Conservation (phyloP, 257 asterid species). For the Scutellaria minor region DNA sequence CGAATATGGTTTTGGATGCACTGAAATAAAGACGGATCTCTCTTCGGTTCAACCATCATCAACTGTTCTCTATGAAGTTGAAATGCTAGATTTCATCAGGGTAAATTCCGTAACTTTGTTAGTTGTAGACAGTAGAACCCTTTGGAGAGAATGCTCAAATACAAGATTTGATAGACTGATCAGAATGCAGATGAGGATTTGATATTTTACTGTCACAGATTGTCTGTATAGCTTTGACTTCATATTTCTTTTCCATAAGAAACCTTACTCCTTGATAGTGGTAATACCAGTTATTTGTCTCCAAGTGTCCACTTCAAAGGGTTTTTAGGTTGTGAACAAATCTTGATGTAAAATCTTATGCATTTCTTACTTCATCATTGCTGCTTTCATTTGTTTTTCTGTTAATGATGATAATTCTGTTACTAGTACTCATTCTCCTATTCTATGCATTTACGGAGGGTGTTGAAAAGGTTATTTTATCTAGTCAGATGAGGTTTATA, state of each 20-base stretch:
- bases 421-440: too few species aligned
- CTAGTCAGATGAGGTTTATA: too few species aligned
- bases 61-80: conserved; percentile 66
- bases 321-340: not conserved
- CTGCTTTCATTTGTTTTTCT: too few species aligned
- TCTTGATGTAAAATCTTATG: not conserved
- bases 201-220: not conserved
- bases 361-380: too few species aligned
- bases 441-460: too few species aligned
- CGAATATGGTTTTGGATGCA: conserved; percentile 64
- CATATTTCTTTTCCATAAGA: not conserved
- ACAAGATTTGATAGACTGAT: conserved; percentile 16
- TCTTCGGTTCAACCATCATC: conserved; percentile 63
- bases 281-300: conserved; percentile 4
- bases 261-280: not conserved
- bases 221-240: conserved; percentile 21
- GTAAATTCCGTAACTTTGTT: conserved; percentile 41
- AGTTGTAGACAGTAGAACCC: not conserved
- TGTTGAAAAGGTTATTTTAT: too few species aligned
- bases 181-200: not conserved
- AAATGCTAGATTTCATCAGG: conserved; percentile 71
- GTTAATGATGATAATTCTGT: too few species aligned
- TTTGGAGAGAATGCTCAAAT: not conserved
- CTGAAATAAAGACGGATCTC: conserved; percentile 55
- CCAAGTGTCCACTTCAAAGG: not conserved